Base-by-base conservation (phyloP, 208 protist species). In the Trichomonas vaginalis region DNA sequence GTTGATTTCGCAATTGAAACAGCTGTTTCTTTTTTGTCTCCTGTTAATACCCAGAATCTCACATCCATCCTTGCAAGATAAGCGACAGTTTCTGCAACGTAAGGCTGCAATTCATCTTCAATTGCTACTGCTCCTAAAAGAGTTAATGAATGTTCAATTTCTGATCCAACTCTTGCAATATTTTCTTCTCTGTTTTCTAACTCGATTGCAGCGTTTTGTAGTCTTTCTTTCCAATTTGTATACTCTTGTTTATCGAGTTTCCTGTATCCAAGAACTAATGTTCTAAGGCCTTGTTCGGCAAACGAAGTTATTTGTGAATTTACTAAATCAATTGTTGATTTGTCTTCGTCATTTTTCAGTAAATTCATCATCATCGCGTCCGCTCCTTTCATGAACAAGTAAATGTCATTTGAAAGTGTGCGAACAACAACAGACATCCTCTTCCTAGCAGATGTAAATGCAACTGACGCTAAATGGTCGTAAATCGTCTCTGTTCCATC, bases 1-100 rank as follows among this genome's bases (percentile, higher is more conserved):
- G 92, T 96, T 86, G 96, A 49, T 21, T 62, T 40, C 2, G 96
- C 97, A n/a, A 97, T 96, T 42, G 96, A 95, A 47, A 97, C 82
- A 39, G 97, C 97, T 17, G 97, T 97, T 95, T 98, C 96, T 40
- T 97, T 96, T 96, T 99, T 99, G 96, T 99, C 99, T 48, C 99
- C 99, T 0, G 99, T 99, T 3, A 99, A 97, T 97, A 99, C 98
- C 99, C 99, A 98, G 32, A 99, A 96, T 27, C 98, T 97, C 70
- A 99, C 98, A 15, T 96, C 97, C 3, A 98, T 98, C 48, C 62
- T 4, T 21, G 79, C 80, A 48, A 98, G 96, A 21, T 40, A 96
- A 0, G 46, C 47, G 95, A 98, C 97, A 2, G 97, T 95, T 37
- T 97, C 90, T 23, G 97, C 96, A 46, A 99, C 99, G 79, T 97